These are phyloP conservation scores for Syzygium syzygioides DNA, from an alignment of 441 rosid genomes.

Conservation along the genomic window DNA sequence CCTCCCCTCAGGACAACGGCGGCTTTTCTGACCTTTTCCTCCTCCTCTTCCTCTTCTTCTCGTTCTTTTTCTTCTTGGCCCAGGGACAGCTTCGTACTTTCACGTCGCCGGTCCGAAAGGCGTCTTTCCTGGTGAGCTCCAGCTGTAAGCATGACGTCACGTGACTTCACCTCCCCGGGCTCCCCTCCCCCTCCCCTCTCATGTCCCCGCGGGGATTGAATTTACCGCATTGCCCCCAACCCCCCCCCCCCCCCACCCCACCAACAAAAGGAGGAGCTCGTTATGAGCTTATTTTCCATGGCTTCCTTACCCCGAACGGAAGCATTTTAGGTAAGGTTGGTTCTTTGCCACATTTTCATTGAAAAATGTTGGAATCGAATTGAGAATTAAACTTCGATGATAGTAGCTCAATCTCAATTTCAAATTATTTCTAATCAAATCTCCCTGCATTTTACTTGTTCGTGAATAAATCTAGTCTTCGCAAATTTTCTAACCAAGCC, in stretches of 20 bases:
- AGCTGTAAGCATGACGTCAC: conserved; percentile 52
- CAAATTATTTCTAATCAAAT: background rate
- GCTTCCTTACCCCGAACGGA: background rate
- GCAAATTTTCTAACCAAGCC: background rate
- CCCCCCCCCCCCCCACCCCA: background rate
- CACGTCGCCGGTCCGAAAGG: background rate
- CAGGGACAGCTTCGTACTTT: conserved; percentile 22
- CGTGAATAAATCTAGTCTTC: background rate
- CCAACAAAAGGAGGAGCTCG: background rate
- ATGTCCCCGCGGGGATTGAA: background rate
- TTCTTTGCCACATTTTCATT: too few relatives aligned
- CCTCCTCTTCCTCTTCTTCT: background rate
- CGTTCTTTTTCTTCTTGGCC: background rate
- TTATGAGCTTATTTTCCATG: background rate
- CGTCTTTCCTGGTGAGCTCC: conserved; percentile 20
- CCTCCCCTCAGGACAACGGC: background rate
- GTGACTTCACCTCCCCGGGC: conserved; percentile 50
- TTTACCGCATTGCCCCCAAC: background rate
- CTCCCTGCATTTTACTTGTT: background rate
- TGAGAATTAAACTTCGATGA: background rate
- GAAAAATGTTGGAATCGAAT: background rate
- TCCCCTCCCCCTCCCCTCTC: too few relatives aligned
- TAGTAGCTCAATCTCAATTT: fast-evolving
- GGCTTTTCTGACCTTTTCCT: background rate
- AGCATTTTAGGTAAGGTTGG: background rate